Evolutionary conservation across 2,329 filamentous ascomycete species (phyloP), one percentile per base, ranked within the genome.

Genomic region (Arthrobotrys sinensis): DNA sequence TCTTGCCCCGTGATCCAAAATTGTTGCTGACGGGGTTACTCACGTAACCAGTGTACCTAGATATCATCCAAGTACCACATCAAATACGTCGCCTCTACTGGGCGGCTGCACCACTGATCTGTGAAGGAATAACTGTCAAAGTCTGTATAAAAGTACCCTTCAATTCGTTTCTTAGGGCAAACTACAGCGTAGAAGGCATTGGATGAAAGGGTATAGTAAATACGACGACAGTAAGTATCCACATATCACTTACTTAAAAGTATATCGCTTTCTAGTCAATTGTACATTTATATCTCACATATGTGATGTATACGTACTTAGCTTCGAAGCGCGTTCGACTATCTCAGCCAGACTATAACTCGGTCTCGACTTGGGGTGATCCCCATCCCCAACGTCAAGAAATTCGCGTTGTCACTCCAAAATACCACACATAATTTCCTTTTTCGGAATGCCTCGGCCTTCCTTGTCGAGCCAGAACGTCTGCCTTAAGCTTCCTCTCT

Each of bases 361-460:
- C n/a, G n/a, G n/a, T n/a, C n/a, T n/a, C n/a, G n/a, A n/a, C n/a
- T n/a, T n/a, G n/a, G n/a, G n/a, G n/a, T n/a, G n/a, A n/a, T n/a
- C n/a, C n/a, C n/a, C n/a, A n/a, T n/a, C n/a, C n/a, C n/a, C n/a
- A n/a, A n/a, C n/a, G n/a, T n/a, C n/a, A n/a, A n/a, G n/a, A 68
- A 52, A 52, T 4, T 3, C 60, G 70, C 50, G 70, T 75, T 75
- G 70, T 63, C 12, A 8, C 11, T 6, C 4, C 34, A 75, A 62
- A 62, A 67, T 75, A 75, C 70, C 63, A 75, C 70, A 53, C 43
- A 24, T 10, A 4, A 24, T 50, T 57, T 62, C 57, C 55, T 12
- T 19, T 46, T 65, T 55, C 34, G 57, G 68, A 57, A 38, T 62
- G 43, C 66, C 66, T 69, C 52, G 53, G 53, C 53, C 55, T 57